phyloP scores from a whole-genome alignment of 2,329 filamentous ascomycete genomes.

The Ceratocystis diversiconidia region DNA sequence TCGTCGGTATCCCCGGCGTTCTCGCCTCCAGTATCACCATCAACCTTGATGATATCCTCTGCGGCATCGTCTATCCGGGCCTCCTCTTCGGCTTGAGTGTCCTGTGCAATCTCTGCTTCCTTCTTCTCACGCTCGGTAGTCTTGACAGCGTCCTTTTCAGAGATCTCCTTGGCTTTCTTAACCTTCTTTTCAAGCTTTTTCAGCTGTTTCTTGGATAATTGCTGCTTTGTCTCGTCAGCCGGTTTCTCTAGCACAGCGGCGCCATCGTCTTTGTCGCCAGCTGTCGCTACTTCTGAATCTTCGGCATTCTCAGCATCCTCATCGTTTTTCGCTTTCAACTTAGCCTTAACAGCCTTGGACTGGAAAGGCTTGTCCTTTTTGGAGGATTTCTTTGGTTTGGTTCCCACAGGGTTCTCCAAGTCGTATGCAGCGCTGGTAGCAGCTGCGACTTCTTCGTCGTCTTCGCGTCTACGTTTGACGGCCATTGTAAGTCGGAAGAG shows the following conservation, averaged over 20 bases:
- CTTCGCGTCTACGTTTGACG: constrained; percentile 19
- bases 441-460: constrained; percentile 20
- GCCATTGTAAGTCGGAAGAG: constrained; percentile 6
- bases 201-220: constrained; percentile 24
- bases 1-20: constrained; percentile 20
- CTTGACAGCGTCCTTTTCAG: constrained; percentile 23
- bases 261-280: constrained; percentile 20
- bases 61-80: constrained; percentile 17
- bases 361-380: constrained; percentile 21
- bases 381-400: constrained; percentile 21
- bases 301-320: neutral
- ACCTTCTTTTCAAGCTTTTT: constrained; percentile 24
- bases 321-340: constrained; percentile 11
- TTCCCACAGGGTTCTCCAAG: constrained; percentile 21
- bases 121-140: constrained; percentile 18
- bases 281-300: constrained; percentile 13
- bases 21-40: constrained; percentile 22
- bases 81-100: constrained; percentile 16
- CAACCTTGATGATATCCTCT: constrained; percentile 21
- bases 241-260: constrained; percentile 12
- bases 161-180: constrained; percentile 24
- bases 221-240: neutral
- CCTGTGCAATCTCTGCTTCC: constrained; percentile 20
- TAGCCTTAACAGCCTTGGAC: constrained; percentile 18
- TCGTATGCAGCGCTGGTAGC: constrained; percentile 19